Conservation (phyloP, 2,329 filamentous ascomycete species). For the Grosmannia penicillata region DNA sequence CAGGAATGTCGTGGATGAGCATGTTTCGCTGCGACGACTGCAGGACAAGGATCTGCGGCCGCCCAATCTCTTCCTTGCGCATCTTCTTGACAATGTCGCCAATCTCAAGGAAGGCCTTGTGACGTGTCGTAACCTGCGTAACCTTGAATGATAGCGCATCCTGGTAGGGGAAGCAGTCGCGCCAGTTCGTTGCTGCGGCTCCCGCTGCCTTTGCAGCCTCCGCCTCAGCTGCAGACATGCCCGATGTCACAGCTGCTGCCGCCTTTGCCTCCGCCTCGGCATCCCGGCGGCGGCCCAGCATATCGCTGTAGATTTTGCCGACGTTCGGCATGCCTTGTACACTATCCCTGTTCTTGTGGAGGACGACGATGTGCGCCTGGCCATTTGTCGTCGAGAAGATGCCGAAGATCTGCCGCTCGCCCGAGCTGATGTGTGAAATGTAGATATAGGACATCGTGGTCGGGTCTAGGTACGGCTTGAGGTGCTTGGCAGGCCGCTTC, state of each 20-base stretch:
- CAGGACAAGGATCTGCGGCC: slow-evolving; percentile 71
- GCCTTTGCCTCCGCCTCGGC: slow-evolving; percentile 26
- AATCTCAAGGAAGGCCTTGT: slow-evolving; percentile 80
- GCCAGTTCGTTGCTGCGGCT: slow-evolving; percentile 54
- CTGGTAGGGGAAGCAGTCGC: slow-evolving; percentile 75
- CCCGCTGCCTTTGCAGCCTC: slow-evolving; percentile 35
- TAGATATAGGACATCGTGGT: slow-evolving; percentile 73
- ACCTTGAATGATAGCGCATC: slow-evolving; percentile 74
- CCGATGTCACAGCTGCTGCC: not conserved
- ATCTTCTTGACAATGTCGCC: slow-evolving; percentile 82
- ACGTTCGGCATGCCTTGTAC: slow-evolving; percentile 78
- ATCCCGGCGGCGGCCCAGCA: slow-evolving; percentile 51
- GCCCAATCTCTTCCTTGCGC: slow-evolving; percentile 63
- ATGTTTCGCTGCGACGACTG: slow-evolving; percentile 77
- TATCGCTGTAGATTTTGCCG: slow-evolving; percentile 72
- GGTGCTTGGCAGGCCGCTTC: slow-evolving; percentile 45
- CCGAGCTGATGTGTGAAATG: slow-evolving; percentile 80
- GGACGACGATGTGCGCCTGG: slow-evolving; percentile 75
- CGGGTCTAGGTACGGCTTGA: slow-evolving; percentile 56
- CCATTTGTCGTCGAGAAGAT: slow-evolving; percentile 72
- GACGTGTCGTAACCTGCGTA: slow-evolving; percentile 73
- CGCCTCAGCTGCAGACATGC: slow-evolving; percentile 3
- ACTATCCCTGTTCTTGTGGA: slow-evolving; percentile 66
- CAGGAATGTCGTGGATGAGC: slow-evolving; percentile 71
- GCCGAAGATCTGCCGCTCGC: slow-evolving; percentile 85